Evolutionary conservation across 495 filamentous ascomycete genomes (phyloP).

Genomic region (Podospora australis): DNA sequence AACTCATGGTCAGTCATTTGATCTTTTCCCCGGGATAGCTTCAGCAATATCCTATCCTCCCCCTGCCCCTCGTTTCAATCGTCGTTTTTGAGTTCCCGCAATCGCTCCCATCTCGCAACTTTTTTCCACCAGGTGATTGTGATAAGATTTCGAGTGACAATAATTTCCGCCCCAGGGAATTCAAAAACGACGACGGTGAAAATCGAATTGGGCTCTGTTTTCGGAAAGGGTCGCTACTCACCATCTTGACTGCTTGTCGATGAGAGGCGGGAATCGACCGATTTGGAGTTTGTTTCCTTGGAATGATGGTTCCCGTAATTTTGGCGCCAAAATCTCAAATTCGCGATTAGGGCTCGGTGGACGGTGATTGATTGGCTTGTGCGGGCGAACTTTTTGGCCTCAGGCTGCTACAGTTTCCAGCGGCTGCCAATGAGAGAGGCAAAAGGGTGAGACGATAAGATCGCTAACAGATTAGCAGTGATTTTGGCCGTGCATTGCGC

Average conservation of each 20-base stretch:
- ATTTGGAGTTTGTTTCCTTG: constrained; percentile 21
- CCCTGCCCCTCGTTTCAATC: background rate
- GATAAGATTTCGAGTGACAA: constrained; percentile 3
- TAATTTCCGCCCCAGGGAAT: constrained; percentile 6
- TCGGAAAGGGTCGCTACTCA: constrained; percentile 24
- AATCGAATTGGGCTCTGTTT: constrained; percentile 6
- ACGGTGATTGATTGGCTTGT: constrained; percentile 23
- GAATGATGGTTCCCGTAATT: constrained; percentile 27
- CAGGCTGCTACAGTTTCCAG: constrained; percentile 8
- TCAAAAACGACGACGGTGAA: constrained; percentile 2
- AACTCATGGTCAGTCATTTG: constrained; percentile 33
- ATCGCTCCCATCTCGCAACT: background rate
- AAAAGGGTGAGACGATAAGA: background rate
- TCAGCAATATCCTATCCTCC: background rate
- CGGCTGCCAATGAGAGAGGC: background rate
- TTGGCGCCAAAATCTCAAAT: constrained; percentile 29
- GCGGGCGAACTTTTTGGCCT: constrained; percentile 13
- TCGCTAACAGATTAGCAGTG: background rate
- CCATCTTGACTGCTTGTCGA: constrained; percentile 37
- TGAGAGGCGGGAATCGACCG: constrained; percentile 30
- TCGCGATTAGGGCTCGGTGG: constrained; percentile 36
- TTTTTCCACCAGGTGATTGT: constrained; percentile 1
- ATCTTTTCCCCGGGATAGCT: constrained; percentile 1
- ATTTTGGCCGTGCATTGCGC: no score
- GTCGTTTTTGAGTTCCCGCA: background rate